Evolutionary conservation across 192 early-diverging fungal genomes (phyloP), one percentile per base, ranked within the genome.

Genomic region (Backusella westeae): DNA sequence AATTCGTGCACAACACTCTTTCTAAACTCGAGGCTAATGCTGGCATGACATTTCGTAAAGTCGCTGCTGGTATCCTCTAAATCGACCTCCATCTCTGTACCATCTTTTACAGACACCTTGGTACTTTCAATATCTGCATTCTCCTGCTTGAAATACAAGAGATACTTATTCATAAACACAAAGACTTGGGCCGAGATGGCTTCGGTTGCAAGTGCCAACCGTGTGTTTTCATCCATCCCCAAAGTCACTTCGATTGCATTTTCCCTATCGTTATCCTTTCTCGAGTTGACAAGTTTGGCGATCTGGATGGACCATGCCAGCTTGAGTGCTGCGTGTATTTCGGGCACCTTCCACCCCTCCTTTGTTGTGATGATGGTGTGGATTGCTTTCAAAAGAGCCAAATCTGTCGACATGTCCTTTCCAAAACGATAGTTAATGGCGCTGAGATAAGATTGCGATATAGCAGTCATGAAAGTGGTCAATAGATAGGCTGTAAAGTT

Each of bases 241-340:
- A 88, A 77, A 10, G 78, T 68, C 53, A 65, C 41, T 71, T 83
- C 83, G n/a, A 89, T 6, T 84, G 87, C 46, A 79, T 83, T 41
- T 81, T 80, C 71, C 8, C 38, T 7, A 1, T 39, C 38, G 2
- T 39, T 39, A 10, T 39, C 38, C 0, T 39, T 39, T 39, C 38
- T 0, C 2, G 38, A 10, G 9, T 88, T 84, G 46, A 85, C 79
- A 19, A 81, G 74, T 35, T 87, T 82, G 65, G 84, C 79, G 21
- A 88, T 82, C 75, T 89, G 87, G 32, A 90, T 74, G 34, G 83
- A 69, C 88, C 91, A 91, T 77, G 91, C 90, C 19, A 92, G 80
- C 69, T 85, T 75, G 19, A 91, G 77, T 3, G 69, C 74, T 12
- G 80, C 69, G 23, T 75, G 71, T 39, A 86, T 78, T 10, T 78